Conservation (phyloP, 345 rosid species). For the Microthlaspi erraticum region DNA sequence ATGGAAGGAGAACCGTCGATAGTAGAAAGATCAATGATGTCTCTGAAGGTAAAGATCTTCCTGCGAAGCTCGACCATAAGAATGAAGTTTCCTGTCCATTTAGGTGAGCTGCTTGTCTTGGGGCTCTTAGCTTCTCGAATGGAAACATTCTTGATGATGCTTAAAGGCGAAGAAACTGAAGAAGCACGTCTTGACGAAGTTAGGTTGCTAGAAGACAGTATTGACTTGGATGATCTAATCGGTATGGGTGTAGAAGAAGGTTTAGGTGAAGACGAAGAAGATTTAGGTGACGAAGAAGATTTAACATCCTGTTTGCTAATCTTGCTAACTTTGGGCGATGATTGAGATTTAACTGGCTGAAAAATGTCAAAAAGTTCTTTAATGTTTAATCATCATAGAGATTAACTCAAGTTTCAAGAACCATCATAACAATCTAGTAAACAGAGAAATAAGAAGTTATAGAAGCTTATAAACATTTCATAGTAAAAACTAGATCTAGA, state of each 20-base stretch:
- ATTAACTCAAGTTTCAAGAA: neutral
- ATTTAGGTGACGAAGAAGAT: slow-evolving; percentile 29
- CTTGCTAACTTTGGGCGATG: slow-evolving; percentile 44
- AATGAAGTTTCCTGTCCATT: slow-evolving; percentile 48
- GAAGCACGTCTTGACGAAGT: slow-evolving; percentile 41
- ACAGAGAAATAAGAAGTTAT: neutral
- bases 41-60: slow-evolving; percentile 69
- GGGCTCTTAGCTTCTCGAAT: slow-evolving; percentile 42
- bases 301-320: slow-evolving; percentile 44
- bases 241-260: slow-evolving; percentile 36
- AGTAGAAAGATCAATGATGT: slow-evolving; percentile 68
- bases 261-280: slow-evolving; percentile 25
- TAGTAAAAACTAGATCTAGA: neutral
- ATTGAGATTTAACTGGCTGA: slow-evolving; percentile 46
- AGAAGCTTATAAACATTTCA: neutral
- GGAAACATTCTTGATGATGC: slow-evolving; percentile 32
- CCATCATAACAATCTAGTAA: slow-evolving; percentile 1
- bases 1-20: slow-evolving; percentile 55
- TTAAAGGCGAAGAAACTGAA: slow-evolving; percentile 23
- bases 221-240: slow-evolving; percentile 43
- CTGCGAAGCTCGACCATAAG: slow-evolving; percentile 71
- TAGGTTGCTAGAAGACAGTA: slow-evolving; percentile 13
- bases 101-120: slow-evolving; percentile 45
- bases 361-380: neutral
- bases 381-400: neutral